These are phyloP conservation scores for Chaetomidium leptoderma DNA, from an alignment of 495 filamentous ascomycete species.

Conservation along the genomic window DNA sequence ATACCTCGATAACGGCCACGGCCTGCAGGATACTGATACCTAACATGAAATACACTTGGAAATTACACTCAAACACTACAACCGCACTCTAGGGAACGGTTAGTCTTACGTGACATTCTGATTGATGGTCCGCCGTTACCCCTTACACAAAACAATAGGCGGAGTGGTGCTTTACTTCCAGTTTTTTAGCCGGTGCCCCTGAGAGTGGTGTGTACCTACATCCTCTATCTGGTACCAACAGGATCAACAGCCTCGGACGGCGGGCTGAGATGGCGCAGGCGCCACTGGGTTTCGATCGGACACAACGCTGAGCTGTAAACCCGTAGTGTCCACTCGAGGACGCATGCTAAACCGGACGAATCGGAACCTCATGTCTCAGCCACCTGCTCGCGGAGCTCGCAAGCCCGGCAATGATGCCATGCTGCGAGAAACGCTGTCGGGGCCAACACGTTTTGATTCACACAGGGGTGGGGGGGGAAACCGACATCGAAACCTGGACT, in stretches of 20 bases:
- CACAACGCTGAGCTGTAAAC: neutral
- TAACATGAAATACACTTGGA: neutral
- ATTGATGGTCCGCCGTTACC: too few species aligned
- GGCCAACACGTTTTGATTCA: neutral
- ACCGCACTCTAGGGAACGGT: neutral
- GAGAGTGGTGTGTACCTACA: too few species aligned
- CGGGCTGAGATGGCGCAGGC: neutral
- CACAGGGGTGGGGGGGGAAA: neutral
- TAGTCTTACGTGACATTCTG: neutral
- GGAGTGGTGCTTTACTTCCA: too few species aligned
- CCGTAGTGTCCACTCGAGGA: neutral
- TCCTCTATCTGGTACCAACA: too few species aligned
- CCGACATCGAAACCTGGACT: too few species aligned
- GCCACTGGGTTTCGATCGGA: conserved; percentile 8
- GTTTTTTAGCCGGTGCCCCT: too few species aligned
- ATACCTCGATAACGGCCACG: too few species aligned
- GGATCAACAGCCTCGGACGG: too few species aligned
- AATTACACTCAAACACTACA: neutral
- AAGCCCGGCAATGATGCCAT: neutral
- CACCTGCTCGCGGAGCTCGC: neutral
- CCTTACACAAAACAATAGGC: too few species aligned
- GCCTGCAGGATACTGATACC: neutral
- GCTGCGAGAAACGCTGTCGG: neutral
- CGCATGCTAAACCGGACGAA: neutral
- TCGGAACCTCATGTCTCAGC: neutral